These are phyloP conservation scores for Teunomyces funiuensis DNA, from an alignment of 805 yeast genomes.

Conservation along the genomic window DNA sequence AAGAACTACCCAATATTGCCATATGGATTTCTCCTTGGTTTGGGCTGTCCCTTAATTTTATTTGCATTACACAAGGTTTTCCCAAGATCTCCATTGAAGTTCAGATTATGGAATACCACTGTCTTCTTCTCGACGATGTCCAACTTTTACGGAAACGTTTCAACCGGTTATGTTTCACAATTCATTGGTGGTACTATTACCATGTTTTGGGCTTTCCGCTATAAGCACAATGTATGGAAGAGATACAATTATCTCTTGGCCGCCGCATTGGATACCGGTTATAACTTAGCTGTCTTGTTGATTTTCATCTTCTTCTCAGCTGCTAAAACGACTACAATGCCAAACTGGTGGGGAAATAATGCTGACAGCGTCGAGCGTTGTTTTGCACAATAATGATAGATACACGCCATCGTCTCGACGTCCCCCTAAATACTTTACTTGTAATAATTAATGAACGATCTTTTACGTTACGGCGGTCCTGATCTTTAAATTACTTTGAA, in stretches of 20 bases:
- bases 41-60: constrained; percentile 35
- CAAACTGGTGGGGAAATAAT: constrained; percentile 54
- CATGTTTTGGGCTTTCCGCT: constrained; percentile 45
- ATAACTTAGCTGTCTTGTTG: constrained; percentile 40
- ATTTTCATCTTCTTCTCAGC: constrained; percentile 38
- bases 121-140: constrained; percentile 50
- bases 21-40: constrained; percentile 44
- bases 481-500: not conserved
- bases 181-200: constrained; percentile 48
- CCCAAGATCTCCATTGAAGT: constrained; percentile 24
- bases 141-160: constrained; percentile 48
- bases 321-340: constrained; percentile 25
- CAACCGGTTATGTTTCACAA: constrained; percentile 49
- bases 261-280: constrained; percentile 54
- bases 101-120: constrained; percentile 46
- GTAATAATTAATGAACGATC: not conserved
- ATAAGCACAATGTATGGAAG: constrained; percentile 40
- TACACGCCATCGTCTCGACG: not conserved
- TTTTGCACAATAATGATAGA: constrained; percentile 29
- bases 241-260: constrained; percentile 48
- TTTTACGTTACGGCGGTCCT: not conserved
- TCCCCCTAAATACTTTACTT: not conserved
- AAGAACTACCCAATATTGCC: constrained; percentile 44
- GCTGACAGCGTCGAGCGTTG: constrained; percentile 44
- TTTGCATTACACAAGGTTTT: constrained; percentile 27